Percentiles rank a stretch among this genome's conserved stretches.
phyloP scores from a whole-genome alignment of 2,329 filamentous ascomycete species.

The Penicillium sp. region DNA sequence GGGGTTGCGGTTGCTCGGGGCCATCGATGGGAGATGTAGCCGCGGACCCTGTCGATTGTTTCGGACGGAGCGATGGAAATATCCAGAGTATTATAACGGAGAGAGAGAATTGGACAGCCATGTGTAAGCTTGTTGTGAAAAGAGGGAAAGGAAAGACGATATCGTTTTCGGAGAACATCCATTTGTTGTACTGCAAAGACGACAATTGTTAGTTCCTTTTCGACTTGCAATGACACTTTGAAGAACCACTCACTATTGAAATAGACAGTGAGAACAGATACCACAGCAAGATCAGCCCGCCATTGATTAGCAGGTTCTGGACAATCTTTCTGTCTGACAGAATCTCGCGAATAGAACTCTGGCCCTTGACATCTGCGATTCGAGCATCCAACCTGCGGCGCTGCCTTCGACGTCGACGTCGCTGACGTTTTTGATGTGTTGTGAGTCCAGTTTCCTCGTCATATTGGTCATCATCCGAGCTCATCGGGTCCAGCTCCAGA shows the following conservation, averaged over 20 bases:
- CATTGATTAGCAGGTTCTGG: slow-evolving; percentile 69
- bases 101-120: slow-evolving; percentile 88
- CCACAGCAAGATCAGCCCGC: slow-evolving; percentile 81
- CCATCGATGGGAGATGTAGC: slow-evolving; percentile 45
- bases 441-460: slow-evolving; percentile 91
- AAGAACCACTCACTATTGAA: slow-evolving; percentile 66
- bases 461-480: slow-evolving; percentile 72
- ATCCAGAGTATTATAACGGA: slow-evolving; percentile 75
- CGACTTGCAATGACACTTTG: not conserved
- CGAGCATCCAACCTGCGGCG: slow-evolving; percentile 69
- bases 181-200: slow-evolving; percentile 83
- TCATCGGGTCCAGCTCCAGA: slow-evolving; percentile 57
- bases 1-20: slow-evolving; percentile 51
- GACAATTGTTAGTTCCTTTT: slow-evolving; percentile 11
- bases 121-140: slow-evolving; percentile 92
- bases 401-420: slow-evolving; percentile 64
- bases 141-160: slow-evolving; percentile 92
- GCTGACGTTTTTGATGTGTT: slow-evolving; percentile 62
- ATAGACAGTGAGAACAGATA: slow-evolving; percentile 90
- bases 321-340: slow-evolving; percentile 73
- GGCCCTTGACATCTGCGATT: slow-evolving; percentile 60
- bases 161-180: slow-evolving; percentile 90
- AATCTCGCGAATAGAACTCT: slow-evolving; percentile 60
- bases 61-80: slow-evolving; percentile 77
- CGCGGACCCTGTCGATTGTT: slow-evolving; percentile 32